Conservation (phyloP, 73 alveolate genomes). For the Paramecium biaurelia region DNA sequence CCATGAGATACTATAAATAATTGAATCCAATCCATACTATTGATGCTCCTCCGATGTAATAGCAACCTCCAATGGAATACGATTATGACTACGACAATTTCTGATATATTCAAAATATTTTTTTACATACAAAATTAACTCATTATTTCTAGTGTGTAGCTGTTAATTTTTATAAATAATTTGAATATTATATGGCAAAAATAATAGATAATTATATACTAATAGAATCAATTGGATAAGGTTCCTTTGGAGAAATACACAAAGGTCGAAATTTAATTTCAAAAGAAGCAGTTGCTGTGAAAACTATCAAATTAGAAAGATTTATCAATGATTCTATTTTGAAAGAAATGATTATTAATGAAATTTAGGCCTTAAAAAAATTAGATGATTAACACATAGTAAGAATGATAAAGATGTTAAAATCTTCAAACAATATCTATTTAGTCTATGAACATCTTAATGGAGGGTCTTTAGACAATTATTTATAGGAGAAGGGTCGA, state of each 20-base stretch:
- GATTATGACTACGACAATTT: not conserved
- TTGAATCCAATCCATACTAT: not conserved
- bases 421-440: conserved; percentile 41
- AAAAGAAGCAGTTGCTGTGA: conserved; percentile 57
- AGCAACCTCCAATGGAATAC: not conserved
- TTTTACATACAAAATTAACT: not conserved
- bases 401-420: conserved; percentile 51
- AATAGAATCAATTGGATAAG: conserved; percentile 32
- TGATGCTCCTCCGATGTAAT: not conserved
- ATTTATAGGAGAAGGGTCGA: not conserved
- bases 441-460: conserved; percentile 27
- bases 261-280: conserved; percentile 52
- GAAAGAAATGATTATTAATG: conserved; percentile 53
- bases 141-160: not conserved
- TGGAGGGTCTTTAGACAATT: conserved; percentile 16
- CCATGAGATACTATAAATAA: not conserved
- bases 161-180: not conserved
- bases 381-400: conserved; percentile 40
- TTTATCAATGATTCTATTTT: conserved; percentile 38
- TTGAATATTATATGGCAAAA: no score
- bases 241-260: conserved; percentile 55
- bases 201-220: not conserved
- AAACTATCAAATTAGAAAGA: conserved; percentile 27
- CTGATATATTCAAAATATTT: not conserved
- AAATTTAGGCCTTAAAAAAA: conserved; percentile 43